Evolutionary conservation across 305 asterid species (phyloP).

Genomic region (Fraxinus latifolia): DNA sequence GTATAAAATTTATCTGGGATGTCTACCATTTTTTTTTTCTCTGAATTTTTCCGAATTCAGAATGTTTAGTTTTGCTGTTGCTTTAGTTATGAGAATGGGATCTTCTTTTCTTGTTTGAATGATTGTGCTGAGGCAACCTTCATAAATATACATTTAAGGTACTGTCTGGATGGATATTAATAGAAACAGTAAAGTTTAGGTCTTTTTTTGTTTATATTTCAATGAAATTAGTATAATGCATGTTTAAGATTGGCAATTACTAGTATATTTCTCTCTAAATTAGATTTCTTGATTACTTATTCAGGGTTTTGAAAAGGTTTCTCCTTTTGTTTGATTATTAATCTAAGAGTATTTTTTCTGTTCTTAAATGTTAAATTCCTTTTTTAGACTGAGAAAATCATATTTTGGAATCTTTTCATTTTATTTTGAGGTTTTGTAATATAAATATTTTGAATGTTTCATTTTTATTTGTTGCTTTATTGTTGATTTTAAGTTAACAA

Average conservation of each 20-base stretch:
- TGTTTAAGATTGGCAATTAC: not conserved
- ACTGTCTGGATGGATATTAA: not conserved
- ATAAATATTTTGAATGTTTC: too few species aligned
- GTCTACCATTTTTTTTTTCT: not conserved
- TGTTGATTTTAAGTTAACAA: too few species aligned
- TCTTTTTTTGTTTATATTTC: not conserved
- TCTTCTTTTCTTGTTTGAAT: constrained; percentile 14
- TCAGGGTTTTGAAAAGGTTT: not conserved
- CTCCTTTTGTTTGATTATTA: not conserved
- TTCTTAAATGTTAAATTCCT: not conserved
- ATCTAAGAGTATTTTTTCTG: not conserved
- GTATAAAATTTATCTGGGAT: constrained; percentile 1
- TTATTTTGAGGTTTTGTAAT: not conserved
- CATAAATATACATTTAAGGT: not conserved
- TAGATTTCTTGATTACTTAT: not conserved
- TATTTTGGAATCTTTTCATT: not conserved
- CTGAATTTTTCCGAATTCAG: not conserved
- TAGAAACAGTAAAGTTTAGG: not conserved
- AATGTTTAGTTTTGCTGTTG: not conserved
- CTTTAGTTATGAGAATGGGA: constrained; percentile 17
- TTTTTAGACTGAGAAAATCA: not conserved
- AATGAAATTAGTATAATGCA: not conserved
- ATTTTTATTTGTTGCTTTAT: too few species aligned
- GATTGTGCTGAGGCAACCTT: not conserved
- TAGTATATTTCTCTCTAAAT: not conserved